Conservation (phyloP, 2,329 filamentous ascomycete species). For the Dothistroma septosporum region DNA sequence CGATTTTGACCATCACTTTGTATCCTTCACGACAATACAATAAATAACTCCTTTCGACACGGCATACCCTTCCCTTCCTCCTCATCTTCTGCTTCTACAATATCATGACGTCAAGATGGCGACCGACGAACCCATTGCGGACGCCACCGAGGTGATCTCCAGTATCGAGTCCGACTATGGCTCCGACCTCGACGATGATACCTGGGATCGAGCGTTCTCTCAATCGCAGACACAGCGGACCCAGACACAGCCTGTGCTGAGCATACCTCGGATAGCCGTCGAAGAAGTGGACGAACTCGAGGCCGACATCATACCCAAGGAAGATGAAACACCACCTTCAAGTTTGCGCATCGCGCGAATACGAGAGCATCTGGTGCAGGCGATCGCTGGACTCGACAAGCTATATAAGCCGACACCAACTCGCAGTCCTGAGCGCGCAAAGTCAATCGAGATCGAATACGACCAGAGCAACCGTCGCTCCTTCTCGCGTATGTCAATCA, state of each 20-base stretch:
- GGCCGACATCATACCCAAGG: conserved; percentile 6
- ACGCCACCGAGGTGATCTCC: conserved; percentile 13
- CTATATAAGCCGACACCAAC: neutral
- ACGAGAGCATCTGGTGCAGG: conserved; percentile 10
- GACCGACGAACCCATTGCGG: conserved; percentile 1
- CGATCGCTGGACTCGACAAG: conserved; percentile 5
- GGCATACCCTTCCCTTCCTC: neutral
- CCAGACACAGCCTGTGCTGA: neutral
- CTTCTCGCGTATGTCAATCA: conserved; percentile 29
- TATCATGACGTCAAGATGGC: conserved; percentile 13
- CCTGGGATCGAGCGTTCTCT: conserved; percentile 50
- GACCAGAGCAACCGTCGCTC: conserved; percentile 36
- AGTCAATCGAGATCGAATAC: conserved; percentile 44
- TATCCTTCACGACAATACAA: neutral
- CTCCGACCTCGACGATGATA: conserved; percentile 58
- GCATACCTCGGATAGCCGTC: neutral
- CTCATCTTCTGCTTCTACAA: neutral
- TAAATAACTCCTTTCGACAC: neutral
- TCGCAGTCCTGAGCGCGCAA: conserved; percentile 5
- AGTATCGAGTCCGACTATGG: conserved; percentile 53
- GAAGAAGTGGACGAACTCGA: conserved; percentile 23
- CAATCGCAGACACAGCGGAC: conserved; percentile 38
- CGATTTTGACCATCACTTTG: neutral
- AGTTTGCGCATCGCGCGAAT: conserved; percentile 19
- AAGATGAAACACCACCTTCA: conserved; percentile 3